Evolutionary conservation across 352 stramenopile genomes (phyloP).

Genomic region (Phytophthora ramorum): DNA sequence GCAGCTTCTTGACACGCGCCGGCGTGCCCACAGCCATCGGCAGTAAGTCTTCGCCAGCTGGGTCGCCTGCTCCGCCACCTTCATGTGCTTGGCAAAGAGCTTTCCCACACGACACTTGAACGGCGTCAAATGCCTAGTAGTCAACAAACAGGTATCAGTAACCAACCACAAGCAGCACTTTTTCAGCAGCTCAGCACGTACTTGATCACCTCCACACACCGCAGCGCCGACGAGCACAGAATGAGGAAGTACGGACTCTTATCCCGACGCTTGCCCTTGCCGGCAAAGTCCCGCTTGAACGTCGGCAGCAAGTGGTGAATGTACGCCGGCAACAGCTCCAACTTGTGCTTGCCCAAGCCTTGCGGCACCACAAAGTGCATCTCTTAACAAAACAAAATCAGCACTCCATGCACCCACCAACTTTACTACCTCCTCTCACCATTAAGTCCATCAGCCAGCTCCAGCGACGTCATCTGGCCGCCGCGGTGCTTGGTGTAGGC

Average conservation of each 20-base stretch:
- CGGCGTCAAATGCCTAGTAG: constrained; percentile 59
- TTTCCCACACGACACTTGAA: constrained; percentile 95
- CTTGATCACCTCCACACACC: constrained; percentile 94
- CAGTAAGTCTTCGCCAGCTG: constrained; percentile 76
- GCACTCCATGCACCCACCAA: neutral
- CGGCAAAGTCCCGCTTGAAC: constrained; percentile 82
- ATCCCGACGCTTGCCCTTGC: constrained; percentile 82
- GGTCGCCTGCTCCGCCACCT: constrained; percentile 88
- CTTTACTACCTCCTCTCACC: constrained; percentile 36
- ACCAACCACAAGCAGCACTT: neutral
- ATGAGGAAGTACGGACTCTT: constrained; percentile 93
- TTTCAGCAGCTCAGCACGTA: constrained; percentile 43
- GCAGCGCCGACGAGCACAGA: constrained; percentile 91
- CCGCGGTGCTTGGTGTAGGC: constrained; percentile 79
- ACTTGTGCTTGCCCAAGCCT: constrained; percentile 82
- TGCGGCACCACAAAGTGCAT: constrained; percentile 66
- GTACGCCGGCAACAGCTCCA: constrained; percentile 76
- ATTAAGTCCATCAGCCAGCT: constrained; percentile 81
- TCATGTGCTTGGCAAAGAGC: constrained; percentile 96
- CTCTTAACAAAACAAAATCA: constrained; percentile 43
- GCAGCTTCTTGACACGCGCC: constrained; percentile 76
- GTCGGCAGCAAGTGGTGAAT: constrained; percentile 73
- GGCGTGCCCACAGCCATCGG: constrained; percentile 86
- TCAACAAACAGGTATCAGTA: neutral
- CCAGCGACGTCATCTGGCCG: constrained; percentile 82